Evolutionary conservation across 257 asterid genomes (phyloP), one percentile per base, ranked within the genome.

Genomic region (Mentha longifolia): DNA sequence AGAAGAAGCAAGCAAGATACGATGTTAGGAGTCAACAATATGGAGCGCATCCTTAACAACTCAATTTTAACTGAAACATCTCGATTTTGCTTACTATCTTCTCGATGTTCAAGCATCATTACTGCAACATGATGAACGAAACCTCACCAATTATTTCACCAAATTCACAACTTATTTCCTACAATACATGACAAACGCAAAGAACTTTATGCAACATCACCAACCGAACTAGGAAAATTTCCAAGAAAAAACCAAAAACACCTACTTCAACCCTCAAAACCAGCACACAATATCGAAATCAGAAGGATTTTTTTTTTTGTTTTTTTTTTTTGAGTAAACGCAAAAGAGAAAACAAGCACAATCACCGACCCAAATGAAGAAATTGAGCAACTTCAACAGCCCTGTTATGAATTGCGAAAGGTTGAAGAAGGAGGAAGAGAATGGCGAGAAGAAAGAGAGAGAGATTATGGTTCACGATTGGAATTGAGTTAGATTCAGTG

Each of bases 331-430:
- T 73, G 37, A 58, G 66, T 56, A 76, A 33, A 70, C 79, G 62
- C 76, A 75, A 71, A 70, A 35, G 74, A 73, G 22, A 61, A 64
- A 68, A 28, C 43, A 58, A 28, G 62, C 64, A 55, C 50, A 75
- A 74, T 46, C 41, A 79, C 79, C 75, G 67, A 67, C 82, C 75
- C 85, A 75, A 79, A 74, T 59, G 85, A 51, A 73, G 78, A 79
- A 76, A 19, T 25, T 6, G 64, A 68, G 72, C 68, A 70, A 74
- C 74, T 62, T 15, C 67, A 66, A 69, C 68, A 72, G 70, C 81
- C 80, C n/a, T n/a, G n/a, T n/a, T n/a, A n/a, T n/a, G n/a, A n/a
- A n/a, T n/a, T n/a, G n/a, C n/a, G n/a, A n/a, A n/a, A n/a, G n/a
- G n/a, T n/a, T n/a, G n/a, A n/a, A n/a, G n/a, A n/a, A n/a, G n/a